Evolutionary conservation across 768 basidiomycete genomes (phyloP).

Genomic region (Termitomyces sp.): DNA sequence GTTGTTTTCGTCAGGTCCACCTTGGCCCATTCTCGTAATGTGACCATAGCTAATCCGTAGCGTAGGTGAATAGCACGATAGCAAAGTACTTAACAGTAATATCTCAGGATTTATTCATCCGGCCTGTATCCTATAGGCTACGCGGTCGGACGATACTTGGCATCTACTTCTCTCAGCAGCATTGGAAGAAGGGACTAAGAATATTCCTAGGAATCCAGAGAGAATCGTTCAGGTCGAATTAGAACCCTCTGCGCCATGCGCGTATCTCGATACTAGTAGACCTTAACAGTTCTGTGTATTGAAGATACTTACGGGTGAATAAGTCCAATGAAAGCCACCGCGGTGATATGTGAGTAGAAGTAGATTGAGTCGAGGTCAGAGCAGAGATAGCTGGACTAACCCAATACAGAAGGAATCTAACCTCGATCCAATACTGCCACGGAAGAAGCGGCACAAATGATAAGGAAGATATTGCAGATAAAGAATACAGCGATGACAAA

Average conservation of each 20-base stretch:
- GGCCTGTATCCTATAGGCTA: too few relatives aligned
- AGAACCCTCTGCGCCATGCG: neutral
- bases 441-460: slow-evolving; percentile 52
- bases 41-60: too few relatives aligned
- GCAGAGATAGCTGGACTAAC: slow-evolving; percentile 28
- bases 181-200: too few relatives aligned
- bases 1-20: too few relatives aligned
- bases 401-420: slow-evolving; percentile 61
- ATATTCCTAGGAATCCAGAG: too few relatives aligned
- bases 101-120: too few relatives aligned
- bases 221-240: too few relatives aligned
- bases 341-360: slow-evolving; percentile 23
- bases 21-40: too few relatives aligned
- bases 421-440: slow-evolving; percentile 46
- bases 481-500: slow-evolving; percentile 46
- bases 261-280: neutral
- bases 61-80: too few relatives aligned
- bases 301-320: slow-evolving; percentile 45
- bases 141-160: too few relatives aligned
- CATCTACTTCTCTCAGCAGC: too few relatives aligned
- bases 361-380: slow-evolving; percentile 27
- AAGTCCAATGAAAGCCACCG: slow-evolving; percentile 21
- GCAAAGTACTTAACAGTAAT: too few relatives aligned
- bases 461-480: slow-evolving; percentile 50
- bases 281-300: slow-evolving; percentile 44